Base-by-base conservation (phyloP, 345 rosid species). In the Aquilaria sinensis region DNA sequence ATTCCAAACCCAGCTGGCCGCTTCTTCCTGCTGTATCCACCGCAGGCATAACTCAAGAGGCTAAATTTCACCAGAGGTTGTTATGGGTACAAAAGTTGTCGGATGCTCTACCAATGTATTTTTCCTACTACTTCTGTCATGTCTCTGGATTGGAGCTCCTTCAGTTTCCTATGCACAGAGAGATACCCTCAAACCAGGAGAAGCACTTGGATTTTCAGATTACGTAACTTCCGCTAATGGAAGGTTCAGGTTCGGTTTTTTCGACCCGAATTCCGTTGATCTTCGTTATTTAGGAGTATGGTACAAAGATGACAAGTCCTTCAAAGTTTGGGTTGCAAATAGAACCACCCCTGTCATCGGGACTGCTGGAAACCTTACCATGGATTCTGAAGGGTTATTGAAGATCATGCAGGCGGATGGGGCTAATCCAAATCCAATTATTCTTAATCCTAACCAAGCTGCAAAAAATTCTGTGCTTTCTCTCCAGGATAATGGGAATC, bases 301-400 rank as follows among this genome's bases (percentile, higher is more conserved):
- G 23, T 48, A 61, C 46, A 37, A 37, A 4, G 16, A 13, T 5
- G 10, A 61, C 1, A 30, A 15, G 9, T 13, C 4, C 16, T 5
- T 41, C 13, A 32, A 32, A 6, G 64, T 48, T 41, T 61, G 64
- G 54, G 46, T 49, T 41, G 64, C 64, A 31, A 61, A 61, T 23
- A 23, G 54, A 61, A 31, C 64, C 64, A 60, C 31, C 34, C 64
- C 64, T 13, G 31, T 49, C 50, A 46, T 9, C 30, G 55, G 64
- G 14, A 49, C 9, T 34, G 34, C 8, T 31, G 64, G 64, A 14
- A 49, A 61, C 34, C 34, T 49, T 53, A 61, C 55, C 10, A 49
- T 49, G 46, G 64, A 61, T 48, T 12, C 14, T 13, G 53, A 31
- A 47, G 64, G 54, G 23, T 61, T 61, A 14, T 61, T 31, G 55